Evolutionary conservation across 2,329 filamentous ascomycete genomes (phyloP), one percentile per base, ranked within the genome.

Genomic region (Xylaria multiplex): DNA sequence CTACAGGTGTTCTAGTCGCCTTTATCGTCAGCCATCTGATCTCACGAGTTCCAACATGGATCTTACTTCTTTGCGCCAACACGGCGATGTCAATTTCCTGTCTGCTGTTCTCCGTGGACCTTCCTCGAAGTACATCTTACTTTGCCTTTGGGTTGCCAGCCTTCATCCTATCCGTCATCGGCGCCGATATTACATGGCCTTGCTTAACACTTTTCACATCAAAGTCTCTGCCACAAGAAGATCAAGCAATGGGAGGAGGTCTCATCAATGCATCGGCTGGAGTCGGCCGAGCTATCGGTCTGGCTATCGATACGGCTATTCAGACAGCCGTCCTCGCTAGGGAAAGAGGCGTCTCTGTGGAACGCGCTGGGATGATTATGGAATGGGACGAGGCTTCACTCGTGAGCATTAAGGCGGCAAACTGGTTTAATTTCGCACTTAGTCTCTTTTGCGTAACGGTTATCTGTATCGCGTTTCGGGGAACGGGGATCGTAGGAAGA

Each of bases 211-310:
- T 92, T 0, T 91, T 90, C 73, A 89, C 86, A 0, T 89, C 89
- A 0, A 86, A 87, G 66, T 81, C 85, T 0, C 80, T 92, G 0
- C 86, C 89, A 0, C 79, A 81, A 0, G 85, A 87, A 56, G 89
- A 92, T 67, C 90, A 92, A 72, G 88, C 88, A 1, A 76, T 92
- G 0, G 90, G 89, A 0, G 90, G 89, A 0, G 90, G 88, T 0
- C 82, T 91, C 8, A 86, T 92, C 73, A 91, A 91, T 65, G 84
- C 89, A 0, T 84, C 89, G 13, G 87, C 86, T 0, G 88, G 91
- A 72, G 80, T 91, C 37, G 90, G 90, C 0, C 81, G 90, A 6
- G 85, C 89, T 0, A 83, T 92, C n/a, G 85, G 88, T 1, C 79
- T 92, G 0, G 90, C 89, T 0, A 81, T 92, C 37, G 86, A 84